Base-by-base conservation (phyloP, 495 filamentous ascomycete species). In the Podospora fimiseda region DNA sequence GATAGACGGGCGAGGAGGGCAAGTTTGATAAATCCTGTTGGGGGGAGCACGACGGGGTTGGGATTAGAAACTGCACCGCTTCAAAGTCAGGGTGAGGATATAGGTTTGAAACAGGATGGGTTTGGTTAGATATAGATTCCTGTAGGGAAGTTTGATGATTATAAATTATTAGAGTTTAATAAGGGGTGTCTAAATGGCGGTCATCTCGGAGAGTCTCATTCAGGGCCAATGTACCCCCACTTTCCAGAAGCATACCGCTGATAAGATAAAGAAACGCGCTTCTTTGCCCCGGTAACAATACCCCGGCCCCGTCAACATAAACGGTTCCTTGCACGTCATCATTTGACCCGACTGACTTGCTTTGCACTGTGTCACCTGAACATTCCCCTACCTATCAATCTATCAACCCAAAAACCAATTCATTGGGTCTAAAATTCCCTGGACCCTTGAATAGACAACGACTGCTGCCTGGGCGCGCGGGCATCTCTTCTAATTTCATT, bases 11-110 rank as follows among this genome's bases (percentile, higher is more conserved):
- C 68, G 3, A 57, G 73, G 43, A 57, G 78, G 51, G 60, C 68
- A 27, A 78, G 79, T 53, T 52, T 77, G 9, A 67, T 79, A 24
- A 70, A 65, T 0, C 47, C 51, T 2, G 50, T 30, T 0, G 53
- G 50, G 19, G 53, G 53, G 6, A 52, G 49, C 20, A 40, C 22
- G 44, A 18, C 42, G 7, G 42, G 20, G 2, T 67, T 64, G 2
- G 59, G 61, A 22, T 57, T 80, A 11, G 78, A 77, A 57, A 75
- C 74, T 38, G 74, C 72, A 19, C 77, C 77, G 23, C 51, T 80
- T 48, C 50, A 57, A 6, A 48, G 60, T n/a, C 15, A 42, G 24
- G 61, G 55, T 15, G 46, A 52, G 2, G 47, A 53, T 7, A 33
- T 30, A 20, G 51, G 38, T 18, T 20, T 27, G 2, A 15, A 44